These are phyloP conservation scores for Aspergillus egyptiacus DNA, from an alignment of 495 filamentous ascomycete genomes.

Conservation along the genomic window DNA sequence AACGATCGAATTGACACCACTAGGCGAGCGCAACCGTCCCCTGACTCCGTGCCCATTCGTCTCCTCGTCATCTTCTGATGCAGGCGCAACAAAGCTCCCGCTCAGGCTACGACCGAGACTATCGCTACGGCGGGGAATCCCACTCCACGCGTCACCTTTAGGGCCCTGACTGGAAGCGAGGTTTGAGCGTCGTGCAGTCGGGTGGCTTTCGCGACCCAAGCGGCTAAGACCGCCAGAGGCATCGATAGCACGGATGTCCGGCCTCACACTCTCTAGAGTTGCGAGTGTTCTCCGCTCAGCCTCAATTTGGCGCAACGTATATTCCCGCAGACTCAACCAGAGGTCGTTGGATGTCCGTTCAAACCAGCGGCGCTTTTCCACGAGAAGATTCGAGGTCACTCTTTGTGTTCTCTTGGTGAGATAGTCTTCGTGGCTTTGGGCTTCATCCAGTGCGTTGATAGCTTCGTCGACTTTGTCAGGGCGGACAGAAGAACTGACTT, in stretches of 20 bases:
- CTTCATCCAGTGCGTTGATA: slow-evolving; percentile 81
- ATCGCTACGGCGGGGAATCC: slow-evolving; percentile 76
- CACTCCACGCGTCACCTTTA: slow-evolving; percentile 95
- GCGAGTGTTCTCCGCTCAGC: slow-evolving; percentile 88
- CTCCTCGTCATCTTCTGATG: slow-evolving; percentile 38
- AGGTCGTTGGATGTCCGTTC: slow-evolving; percentile 77
- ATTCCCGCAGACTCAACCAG: slow-evolving; percentile 76
- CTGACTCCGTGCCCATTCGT: slow-evolving; percentile 35
- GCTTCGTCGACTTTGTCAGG: slow-evolving; percentile 96
- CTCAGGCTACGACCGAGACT: slow-evolving; percentile 71
- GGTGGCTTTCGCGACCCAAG: slow-evolving; percentile 82
- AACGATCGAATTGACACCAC: slow-evolving; percentile 51
- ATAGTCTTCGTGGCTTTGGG: slow-evolving; percentile 67
- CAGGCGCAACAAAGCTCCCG: slow-evolving; percentile 52
- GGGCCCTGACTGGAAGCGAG: slow-evolving; percentile 84
- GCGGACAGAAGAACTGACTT: slow-evolving; percentile 72
- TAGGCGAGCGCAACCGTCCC: slow-evolving; percentile 56
- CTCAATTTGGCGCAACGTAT: slow-evolving; percentile 90
- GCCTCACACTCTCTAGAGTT: slow-evolving; percentile 83
- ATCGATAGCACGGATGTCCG: slow-evolving; percentile 91
- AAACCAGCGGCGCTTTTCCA: slow-evolving; percentile 89
- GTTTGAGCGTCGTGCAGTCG: slow-evolving; percentile 65
- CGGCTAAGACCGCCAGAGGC: slow-evolving; percentile 80
- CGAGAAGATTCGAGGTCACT: slow-evolving; percentile 81
- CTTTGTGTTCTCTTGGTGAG: slow-evolving; percentile 76